Conservation (phyloP, 768 basidiomycete species). For the Amanita muscaria region DNA sequence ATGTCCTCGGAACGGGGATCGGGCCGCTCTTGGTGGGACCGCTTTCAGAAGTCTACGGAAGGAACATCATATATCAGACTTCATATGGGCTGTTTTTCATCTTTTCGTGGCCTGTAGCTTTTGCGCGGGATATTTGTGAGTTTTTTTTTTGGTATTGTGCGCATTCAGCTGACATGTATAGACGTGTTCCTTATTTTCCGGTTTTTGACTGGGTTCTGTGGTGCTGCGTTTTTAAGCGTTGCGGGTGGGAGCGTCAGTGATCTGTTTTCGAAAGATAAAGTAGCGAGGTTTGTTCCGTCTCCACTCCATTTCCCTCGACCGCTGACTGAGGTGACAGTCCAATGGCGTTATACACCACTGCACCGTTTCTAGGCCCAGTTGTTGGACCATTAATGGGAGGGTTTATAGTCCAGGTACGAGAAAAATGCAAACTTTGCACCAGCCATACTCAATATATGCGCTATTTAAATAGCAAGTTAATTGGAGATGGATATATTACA, state of each 20-base stretch:
- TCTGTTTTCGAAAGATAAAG: conserved; percentile 44
- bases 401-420: conserved; percentile 61
- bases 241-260: conserved; percentile 50
- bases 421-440: too few species aligned
- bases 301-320: neutral
- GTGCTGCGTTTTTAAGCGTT: conserved; percentile 48
- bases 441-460: too few species aligned
- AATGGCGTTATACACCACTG: conserved; percentile 50
- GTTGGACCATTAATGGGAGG: conserved; percentile 52
- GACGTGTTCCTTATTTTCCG: conserved; percentile 17
- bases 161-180: neutral
- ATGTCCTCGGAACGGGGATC: conserved; percentile 49
- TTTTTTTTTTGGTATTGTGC: conserved; percentile 4
- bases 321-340: conserved; percentile 19
- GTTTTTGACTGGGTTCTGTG: conserved; percentile 46
- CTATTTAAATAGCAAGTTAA: conserved; percentile 43
- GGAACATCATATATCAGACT: conserved; percentile 51
- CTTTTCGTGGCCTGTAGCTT: conserved; percentile 65
- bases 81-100: conserved; percentile 56
- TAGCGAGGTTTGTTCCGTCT: conserved; percentile 45
- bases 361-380: conserved; percentile 45
- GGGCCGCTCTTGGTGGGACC: conserved; percentile 50
- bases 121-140: conserved; percentile 57
- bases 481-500: conserved; percentile 77
- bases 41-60: conserved; percentile 51